Conservation (phyloP, 305 asterid species). For the Plantago coronopus region DNA sequence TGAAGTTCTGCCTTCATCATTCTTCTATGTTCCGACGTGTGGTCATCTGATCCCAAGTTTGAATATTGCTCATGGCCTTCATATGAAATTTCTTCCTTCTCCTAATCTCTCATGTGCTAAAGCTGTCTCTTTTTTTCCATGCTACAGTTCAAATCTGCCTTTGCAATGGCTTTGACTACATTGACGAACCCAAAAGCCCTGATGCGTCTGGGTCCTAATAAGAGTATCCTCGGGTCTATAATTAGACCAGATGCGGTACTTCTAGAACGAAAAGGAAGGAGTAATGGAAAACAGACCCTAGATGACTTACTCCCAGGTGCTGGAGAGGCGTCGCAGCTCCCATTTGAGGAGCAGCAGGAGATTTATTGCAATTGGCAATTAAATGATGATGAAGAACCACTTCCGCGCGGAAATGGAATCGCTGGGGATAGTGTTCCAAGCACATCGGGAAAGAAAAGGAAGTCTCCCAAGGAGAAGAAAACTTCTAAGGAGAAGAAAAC, state of each 20-base stretch:
- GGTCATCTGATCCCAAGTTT: not conserved
- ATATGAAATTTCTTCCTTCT: not conserved
- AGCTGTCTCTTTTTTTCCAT: slow-evolving; percentile 2
- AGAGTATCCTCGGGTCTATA: slow-evolving; percentile 79
- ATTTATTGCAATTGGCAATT: slow-evolving; percentile 70
- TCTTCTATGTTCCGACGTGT: not conserved
- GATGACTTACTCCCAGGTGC: slow-evolving; percentile 52
- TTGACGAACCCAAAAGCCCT: slow-evolving; percentile 64
- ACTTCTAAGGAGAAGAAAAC: slow-evolving; percentile 28
- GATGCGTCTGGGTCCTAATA: slow-evolving; percentile 50
- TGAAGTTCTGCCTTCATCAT: not conserved
- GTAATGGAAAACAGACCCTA: slow-evolving; percentile 42
- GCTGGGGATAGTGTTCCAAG: slow-evolving; percentile 19
- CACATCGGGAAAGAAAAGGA: slow-evolving; percentile 61
- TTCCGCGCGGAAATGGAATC: slow-evolving; percentile 50
- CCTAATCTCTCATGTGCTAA: not conserved
- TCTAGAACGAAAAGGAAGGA: slow-evolving; percentile 81
- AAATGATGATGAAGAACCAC: slow-evolving; percentile 54
- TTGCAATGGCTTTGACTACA: slow-evolving; percentile 66
- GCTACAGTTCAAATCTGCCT: slow-evolving; percentile 84
- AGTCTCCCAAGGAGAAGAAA: slow-evolving; percentile 35
- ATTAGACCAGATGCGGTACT: slow-evolving; percentile 72
- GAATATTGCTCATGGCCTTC: not conserved
- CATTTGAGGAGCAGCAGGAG: slow-evolving; percentile 41
- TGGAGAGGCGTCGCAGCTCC: slow-evolving; percentile 44